Conservation (phyloP, 768 basidiomycete species). For the Neoboletus magnificus region DNA sequence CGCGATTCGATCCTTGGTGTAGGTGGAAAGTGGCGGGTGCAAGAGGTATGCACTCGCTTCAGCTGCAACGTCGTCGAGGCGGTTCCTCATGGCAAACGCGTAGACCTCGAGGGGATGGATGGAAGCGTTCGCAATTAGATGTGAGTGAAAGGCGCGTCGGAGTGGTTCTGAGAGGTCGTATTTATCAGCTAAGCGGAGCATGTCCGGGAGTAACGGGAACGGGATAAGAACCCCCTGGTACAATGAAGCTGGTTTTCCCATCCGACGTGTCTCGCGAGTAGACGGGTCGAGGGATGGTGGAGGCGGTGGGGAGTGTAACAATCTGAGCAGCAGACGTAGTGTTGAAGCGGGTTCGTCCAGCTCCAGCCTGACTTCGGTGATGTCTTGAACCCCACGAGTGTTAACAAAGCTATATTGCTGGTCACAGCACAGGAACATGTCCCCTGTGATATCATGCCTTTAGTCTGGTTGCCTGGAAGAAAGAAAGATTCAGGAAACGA, state of each 20-base stretch:
- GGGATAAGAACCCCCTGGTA: constrained; percentile 52
- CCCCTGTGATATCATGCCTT: constrained; percentile 37
- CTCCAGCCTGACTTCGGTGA: constrained; percentile 42
- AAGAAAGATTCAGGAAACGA: constrained; percentile 25
- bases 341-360: constrained; percentile 51
- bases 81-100: constrained; percentile 46
- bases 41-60: constrained; percentile 58
- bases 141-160: constrained; percentile 42
- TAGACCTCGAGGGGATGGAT: constrained; percentile 58
- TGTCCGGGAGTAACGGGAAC: constrained; percentile 55
- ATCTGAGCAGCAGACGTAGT: constrained; percentile 49
- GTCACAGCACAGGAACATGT: constrained; percentile 68
- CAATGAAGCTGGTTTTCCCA: constrained; percentile 30
- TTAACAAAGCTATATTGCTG: constrained; percentile 13
- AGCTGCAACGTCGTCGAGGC: constrained; percentile 47
- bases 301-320: constrained; percentile 54
- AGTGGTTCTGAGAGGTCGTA: constrained; percentile 53
- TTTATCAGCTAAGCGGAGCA: constrained; percentile 63
- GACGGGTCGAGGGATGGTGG: constrained; percentile 38
- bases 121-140: constrained; percentile 53
- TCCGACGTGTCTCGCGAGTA: constrained; percentile 26
- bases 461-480: constrained; percentile 1
- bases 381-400: constrained; percentile 19
- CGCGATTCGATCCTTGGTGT: constrained; percentile 48
- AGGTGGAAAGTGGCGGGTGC: constrained; percentile 51